Conservation (phyloP, 768 basidiomycete genomes). For the Favolaschia claudopus region DNA sequence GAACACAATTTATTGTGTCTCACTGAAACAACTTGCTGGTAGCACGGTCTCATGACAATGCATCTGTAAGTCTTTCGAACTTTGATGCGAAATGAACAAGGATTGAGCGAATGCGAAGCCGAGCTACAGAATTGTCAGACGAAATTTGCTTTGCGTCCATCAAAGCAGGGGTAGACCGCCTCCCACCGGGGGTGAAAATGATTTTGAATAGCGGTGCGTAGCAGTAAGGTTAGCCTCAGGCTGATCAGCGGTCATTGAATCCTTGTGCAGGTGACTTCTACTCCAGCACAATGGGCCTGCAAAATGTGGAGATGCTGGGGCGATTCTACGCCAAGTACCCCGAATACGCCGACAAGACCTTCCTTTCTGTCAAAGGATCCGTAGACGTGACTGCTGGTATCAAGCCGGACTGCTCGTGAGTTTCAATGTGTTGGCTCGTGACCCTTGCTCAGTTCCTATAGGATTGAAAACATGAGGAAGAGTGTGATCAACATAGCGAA, state of each 20-base stretch:
- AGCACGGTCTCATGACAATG: constrained; percentile 65
- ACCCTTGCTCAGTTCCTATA: not conserved
- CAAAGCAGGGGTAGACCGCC: constrained; percentile 54
- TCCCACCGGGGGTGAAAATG: constrained; percentile 54
- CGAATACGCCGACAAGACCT: constrained; percentile 20
- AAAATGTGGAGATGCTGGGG: constrained; percentile 39
- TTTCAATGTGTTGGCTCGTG: not conserved
- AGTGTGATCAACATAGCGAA: constrained; percentile 55
- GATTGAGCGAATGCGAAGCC: not conserved
- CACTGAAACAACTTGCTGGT: not conserved
- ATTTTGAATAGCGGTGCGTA: constrained; percentile 61
- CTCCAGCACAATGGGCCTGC: constrained; percentile 45
- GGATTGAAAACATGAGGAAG: not conserved
- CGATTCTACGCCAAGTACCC: constrained; percentile 17
- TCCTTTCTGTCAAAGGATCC: constrained; percentile 21
- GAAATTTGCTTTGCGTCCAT: constrained; percentile 69
- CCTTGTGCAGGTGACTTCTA: constrained; percentile 77
- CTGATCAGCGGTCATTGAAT: too few species aligned
- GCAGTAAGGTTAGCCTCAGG: too few species aligned
- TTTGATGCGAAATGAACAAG: too few species aligned
- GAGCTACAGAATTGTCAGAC: constrained; percentile 51
- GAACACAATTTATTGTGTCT: not conserved
- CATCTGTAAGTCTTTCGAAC: too few species aligned
- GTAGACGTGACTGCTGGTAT: not conserved
- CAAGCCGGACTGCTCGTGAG: constrained; percentile 6